Evolutionary conservation across 768 basidiomycete species (phyloP).

Genomic region (Phylloporus sp.): DNA sequence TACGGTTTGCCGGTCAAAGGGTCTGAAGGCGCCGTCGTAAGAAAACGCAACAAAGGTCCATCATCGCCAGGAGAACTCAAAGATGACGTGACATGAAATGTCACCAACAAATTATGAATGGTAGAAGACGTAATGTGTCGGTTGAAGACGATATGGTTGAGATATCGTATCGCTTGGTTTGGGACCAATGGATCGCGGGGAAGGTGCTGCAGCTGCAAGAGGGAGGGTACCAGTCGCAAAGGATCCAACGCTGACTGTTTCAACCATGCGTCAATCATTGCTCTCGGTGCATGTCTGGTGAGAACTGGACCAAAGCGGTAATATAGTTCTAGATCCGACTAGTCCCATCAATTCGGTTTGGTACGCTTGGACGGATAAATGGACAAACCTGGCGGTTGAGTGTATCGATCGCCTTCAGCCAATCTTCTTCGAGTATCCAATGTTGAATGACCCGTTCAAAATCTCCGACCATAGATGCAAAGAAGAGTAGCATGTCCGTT

Average conservation of each 20-base stretch:
- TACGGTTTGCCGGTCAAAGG: constrained; percentile 82
- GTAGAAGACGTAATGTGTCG: constrained; percentile 76
- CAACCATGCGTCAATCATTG: constrained; percentile 90
- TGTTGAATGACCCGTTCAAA: constrained; percentile 82
- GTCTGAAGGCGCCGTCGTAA: constrained; percentile 75
- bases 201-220: constrained; percentile 73
- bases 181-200: constrained; percentile 67
- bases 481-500: constrained; percentile 88
- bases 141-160: constrained; percentile 79
- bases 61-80: constrained; percentile 56
- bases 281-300: constrained; percentile 80
- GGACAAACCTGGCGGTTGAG: constrained; percentile 75
- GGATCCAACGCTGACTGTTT: constrained; percentile 77
- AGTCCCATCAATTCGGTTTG: constrained; percentile 4
- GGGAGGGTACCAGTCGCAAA: constrained; percentile 79
- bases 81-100: constrained; percentile 65
- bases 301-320: constrained; percentile 90
- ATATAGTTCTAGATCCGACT: constrained; percentile 86
- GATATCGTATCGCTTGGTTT: constrained; percentile 87
- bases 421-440: constrained; percentile 89
- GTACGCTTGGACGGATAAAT: background rate
- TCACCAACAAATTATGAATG: constrained; percentile 91
- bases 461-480: constrained; percentile 78
- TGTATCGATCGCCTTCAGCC: constrained; percentile 86
- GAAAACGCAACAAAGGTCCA: constrained; percentile 74